phyloP scores from a whole-genome alignment of 345 rosid species.

The Corchorus capsularis region DNA sequence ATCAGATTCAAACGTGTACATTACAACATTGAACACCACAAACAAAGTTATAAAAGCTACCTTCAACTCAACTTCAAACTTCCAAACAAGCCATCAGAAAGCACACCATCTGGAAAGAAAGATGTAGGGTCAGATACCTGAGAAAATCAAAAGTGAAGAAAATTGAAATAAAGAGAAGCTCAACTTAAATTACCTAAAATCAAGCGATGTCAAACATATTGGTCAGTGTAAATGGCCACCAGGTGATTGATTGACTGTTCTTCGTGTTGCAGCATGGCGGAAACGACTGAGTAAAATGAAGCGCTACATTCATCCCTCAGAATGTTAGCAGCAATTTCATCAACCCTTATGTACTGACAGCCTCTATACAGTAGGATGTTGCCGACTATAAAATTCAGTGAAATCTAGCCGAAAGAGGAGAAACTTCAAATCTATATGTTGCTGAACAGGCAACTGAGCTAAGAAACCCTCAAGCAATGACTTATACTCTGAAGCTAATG shows the following conservation, averaged over 20 bases:
- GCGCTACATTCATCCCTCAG: slow-evolving; percentile 16
- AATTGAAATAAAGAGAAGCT: neutral
- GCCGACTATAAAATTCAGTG: slow-evolving; percentile 85
- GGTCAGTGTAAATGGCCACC: slow-evolving; percentile 32
- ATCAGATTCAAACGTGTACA: slow-evolving; percentile 31
- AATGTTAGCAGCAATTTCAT: slow-evolving; percentile 16
- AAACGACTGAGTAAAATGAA: slow-evolving; percentile 10
- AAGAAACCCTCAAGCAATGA: slow-evolving; percentile 77
- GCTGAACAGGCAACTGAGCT: slow-evolving; percentile 83
- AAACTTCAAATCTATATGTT: slow-evolving; percentile 88
- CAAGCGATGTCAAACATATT: slow-evolving; percentile 28
- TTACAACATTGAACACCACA: slow-evolving; percentile 25
- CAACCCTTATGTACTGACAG: slow-evolving; percentile 19
- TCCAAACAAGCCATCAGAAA: slow-evolving; percentile 35
- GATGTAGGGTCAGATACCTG: slow-evolving; percentile 20
- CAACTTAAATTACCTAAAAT: slow-evolving; percentile 36
- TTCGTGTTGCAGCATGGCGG: slow-evolving; percentile 9
- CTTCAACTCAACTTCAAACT: slow-evolving; percentile 33
- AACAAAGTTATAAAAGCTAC: slow-evolving; percentile 34
- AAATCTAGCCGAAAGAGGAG: slow-evolving; percentile 94
- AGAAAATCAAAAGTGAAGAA: neutral
- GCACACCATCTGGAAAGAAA: slow-evolving; percentile 41
- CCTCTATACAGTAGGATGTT: slow-evolving; percentile 48
- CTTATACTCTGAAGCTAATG: slow-evolving; percentile 70
- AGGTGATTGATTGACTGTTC: slow-evolving; percentile 24